A percentile compares a stretch with the other conserved stretches of the same genome.
Evolutionary conservation across 2,329 filamentous ascomycete species (phyloP).

Genomic region (Fusarium sp.): DNA sequence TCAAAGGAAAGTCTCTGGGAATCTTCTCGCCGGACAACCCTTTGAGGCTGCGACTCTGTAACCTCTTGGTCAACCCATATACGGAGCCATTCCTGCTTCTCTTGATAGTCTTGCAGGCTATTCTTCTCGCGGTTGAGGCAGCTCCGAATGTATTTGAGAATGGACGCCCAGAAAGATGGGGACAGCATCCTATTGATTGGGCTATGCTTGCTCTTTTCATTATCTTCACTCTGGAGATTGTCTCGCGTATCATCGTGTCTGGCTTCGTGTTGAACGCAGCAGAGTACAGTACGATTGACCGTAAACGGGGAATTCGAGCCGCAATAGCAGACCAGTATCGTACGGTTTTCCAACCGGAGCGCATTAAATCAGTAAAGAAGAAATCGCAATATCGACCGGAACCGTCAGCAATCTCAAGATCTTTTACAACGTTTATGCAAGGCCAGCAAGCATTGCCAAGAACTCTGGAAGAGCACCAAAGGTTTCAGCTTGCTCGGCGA

Average conservation of each 20-base stretch:
- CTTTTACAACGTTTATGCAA: constrained; percentile 82
- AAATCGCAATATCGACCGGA: constrained; percentile 56
- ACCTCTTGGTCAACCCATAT: constrained; percentile 84
- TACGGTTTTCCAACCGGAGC: constrained; percentile 82
- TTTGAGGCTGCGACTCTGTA: constrained; percentile 78
- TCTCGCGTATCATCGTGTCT: constrained; percentile 88
- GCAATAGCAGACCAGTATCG: constrained; percentile 80
- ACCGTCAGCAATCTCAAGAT: constrained; percentile 75
- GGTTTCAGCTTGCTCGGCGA: constrained; percentile 84
- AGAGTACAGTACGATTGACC: constrained; percentile 91
- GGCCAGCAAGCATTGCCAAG: constrained; percentile 63
- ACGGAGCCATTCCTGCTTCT: constrained; percentile 88
- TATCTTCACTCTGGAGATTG: constrained; percentile 87
- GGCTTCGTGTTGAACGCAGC: constrained; percentile 90
- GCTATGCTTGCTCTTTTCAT: constrained; percentile 84
- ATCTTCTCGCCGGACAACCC: constrained; percentile 83
- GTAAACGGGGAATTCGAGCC: constrained; percentile 76
- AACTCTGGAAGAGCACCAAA: constrained; percentile 80
- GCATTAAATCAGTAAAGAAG: constrained; percentile 72
- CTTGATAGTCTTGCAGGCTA: constrained; percentile 86
- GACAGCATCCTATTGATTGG: constrained; percentile 76
- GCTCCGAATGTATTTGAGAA: constrained; percentile 74
- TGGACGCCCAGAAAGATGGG: constrained; percentile 71
- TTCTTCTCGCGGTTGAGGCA: constrained; percentile 88
- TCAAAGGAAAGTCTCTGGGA: constrained; percentile 86